Percentiles rank a stretch among this genome's conserved stretches.
Conservation (phyloP, 2,329 filamentous ascomycete species). For the Chaetomium globosum region DNA sequence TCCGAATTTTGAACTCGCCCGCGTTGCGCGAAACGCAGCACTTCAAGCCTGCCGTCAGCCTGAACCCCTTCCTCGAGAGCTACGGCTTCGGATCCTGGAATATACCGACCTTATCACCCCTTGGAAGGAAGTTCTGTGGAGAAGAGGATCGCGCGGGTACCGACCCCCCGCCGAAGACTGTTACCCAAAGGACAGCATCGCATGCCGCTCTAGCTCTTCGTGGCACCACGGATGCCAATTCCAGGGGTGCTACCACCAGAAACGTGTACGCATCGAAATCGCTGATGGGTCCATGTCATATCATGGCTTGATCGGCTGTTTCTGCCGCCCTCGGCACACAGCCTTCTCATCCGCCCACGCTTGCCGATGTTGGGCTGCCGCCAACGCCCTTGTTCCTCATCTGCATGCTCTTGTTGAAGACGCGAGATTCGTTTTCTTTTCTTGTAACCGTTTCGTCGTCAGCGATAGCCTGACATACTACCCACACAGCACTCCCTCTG, state of each 20-base stretch:
- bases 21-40: neutral
- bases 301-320: neutral
- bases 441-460: constrained; percentile 27
- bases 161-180: neutral
- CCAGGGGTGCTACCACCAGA: neutral
- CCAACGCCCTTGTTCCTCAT: constrained; percentile 28
- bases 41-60: neutral
- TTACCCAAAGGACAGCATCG: neutral
- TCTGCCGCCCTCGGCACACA: constrained; percentile 25
- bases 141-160: neutral
- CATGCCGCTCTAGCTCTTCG: neutral
- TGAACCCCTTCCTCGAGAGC: constrained; percentile 28
- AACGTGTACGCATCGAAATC: too few relatives aligned
- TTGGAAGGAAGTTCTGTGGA: constrained; percentile 28
- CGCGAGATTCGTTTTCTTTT: constrained; percentile 24
- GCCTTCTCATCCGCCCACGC: constrained; percentile 24
- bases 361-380: constrained; percentile 29
- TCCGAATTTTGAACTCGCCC: neutral
- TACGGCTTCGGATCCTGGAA: constrained; percentile 31
- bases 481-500: too few relatives aligned
- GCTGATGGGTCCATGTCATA: too few relatives aligned
- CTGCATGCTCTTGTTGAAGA: constrained; percentile 23
- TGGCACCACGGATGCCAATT: neutral
- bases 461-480: neutral
- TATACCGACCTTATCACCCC: constrained; percentile 37